Evolutionary conservation across 108 stramenopile genomes (phyloP), one percentile per base, ranked within the genome.

Genomic region (Stephanodiscus minutulus): DNA sequence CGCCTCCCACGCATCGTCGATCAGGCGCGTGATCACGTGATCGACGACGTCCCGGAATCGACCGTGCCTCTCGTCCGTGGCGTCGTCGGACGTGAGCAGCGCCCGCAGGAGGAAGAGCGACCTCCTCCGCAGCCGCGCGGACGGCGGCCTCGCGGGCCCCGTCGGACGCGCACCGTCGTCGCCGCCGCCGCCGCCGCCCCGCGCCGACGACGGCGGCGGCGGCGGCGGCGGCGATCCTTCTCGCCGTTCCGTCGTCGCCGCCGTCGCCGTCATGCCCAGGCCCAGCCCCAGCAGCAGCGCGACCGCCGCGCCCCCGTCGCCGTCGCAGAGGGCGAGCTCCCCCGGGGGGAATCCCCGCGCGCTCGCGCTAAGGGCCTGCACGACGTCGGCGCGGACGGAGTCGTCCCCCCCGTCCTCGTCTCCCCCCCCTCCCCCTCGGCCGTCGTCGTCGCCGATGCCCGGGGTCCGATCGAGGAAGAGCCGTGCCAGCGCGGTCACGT

Each of bases 101-200:
- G 93, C 93, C 43, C 78, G 76, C 21, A 94, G 64, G 41, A 94
- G 84, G 61, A 94, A 94, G 6, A 94, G 68, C 10, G 85, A 83
- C 37, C 85, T 72, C 20, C 78, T 81, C 25, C 73, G 64, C 22
- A 89, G 70, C 24, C 52, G 74, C 13, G 56, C 61, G 31, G 3
- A 33, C 2, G 70, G 49, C 47, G 75, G 56, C 44, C 61, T 75
- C 7, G n/a, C n/a, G n/a, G n/a, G n/a, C n/a, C n/a, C n/a, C n/a
- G n/a, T n/a, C n/a, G n/a, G n/a, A n/a, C n/a, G n/a, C 29, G 17
- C 17, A 54, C 28, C 24, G 35, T 37, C 12, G 61, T 50, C 28
- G 59, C 55, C 27, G 60, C 63, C 1, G 63, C 36, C 37, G 64
- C 52, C 24, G 67, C 63, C 33, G 53, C 88, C 68, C 7, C 79